phyloP scores from a whole-genome alignment of 148 eudicot genomes.

The Nyssa sinensis region DNA sequence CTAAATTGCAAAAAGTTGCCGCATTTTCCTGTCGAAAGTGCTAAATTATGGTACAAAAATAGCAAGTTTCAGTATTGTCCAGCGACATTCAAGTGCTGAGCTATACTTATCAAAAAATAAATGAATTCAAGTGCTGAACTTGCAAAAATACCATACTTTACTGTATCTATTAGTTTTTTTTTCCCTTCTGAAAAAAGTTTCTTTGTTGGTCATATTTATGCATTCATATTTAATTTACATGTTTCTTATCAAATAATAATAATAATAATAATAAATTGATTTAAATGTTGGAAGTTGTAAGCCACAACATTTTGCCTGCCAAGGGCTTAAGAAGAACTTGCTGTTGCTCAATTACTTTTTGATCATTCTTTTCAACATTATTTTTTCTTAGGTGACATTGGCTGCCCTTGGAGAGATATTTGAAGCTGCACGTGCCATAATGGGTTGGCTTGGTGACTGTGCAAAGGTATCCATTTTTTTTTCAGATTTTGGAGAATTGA shows the following conservation, averaged over 20 bases:
- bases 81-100: no score
- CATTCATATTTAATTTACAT: background rate
- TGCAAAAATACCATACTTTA: background rate
- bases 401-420: slow-evolving; percentile 89
- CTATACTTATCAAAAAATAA: no score
- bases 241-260: no score
- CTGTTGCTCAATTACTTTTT: background rate
- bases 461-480: slow-evolving; percentile 65
- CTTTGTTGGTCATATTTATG: no score
- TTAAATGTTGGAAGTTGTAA: background rate
- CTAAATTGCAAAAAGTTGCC: no score
- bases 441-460: slow-evolving; percentile 96
- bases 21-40: no score
- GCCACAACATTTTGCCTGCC: background rate
- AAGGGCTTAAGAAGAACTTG: background rate
- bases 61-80: no score
- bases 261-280: no score
- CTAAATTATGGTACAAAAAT: no score
- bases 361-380: background rate
- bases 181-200: background rate
- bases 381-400: slow-evolving; percentile 63
- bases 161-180: background rate
- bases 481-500: background rate
- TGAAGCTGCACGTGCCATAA: slow-evolving; percentile 81
- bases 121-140: background rate